Conservation (phyloP, 306 rosid species). For the Trifolium fragiferum region DNA sequence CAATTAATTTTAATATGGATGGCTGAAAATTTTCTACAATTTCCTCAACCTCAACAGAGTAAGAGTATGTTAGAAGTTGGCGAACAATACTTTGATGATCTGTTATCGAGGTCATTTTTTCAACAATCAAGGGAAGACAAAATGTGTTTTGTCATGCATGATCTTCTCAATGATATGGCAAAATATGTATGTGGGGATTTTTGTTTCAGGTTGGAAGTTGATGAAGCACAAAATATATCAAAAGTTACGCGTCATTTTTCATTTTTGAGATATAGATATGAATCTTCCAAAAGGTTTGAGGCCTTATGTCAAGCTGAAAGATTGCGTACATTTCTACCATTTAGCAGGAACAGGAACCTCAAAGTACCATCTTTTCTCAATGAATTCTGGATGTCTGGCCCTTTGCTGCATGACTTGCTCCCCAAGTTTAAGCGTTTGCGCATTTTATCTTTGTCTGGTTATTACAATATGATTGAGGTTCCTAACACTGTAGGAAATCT, state of each 20-base stretch:
- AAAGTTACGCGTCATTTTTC: not conserved
- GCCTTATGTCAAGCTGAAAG: not conserved
- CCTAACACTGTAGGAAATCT: not conserved
- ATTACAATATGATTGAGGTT: not conserved
- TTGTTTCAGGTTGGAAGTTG: not conserved
- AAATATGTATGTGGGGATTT: not conserved
- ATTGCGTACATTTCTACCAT: not conserved
- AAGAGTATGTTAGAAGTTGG: not conserved
- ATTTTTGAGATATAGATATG: not conserved
- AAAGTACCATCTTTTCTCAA: not conserved
- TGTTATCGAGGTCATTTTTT: not conserved
- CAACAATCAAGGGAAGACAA: not conserved
- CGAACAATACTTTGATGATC: not conserved
- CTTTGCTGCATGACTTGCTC: not conserved
- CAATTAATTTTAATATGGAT: not conserved
- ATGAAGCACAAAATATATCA: not conserved
- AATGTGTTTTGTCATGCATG: not conserved
- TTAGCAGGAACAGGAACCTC: not conserved
- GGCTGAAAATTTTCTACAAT: slow-evolving; percentile 5
- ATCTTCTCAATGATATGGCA: not conserved
- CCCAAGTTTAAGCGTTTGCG: not conserved
- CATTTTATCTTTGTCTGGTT: not conserved
- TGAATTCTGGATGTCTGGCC: not conserved
- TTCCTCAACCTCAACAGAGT: not conserved
- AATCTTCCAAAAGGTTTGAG: not conserved